Conservation (phyloP, 441 rosid genomes). For the Gossypium laxum region DNA sequence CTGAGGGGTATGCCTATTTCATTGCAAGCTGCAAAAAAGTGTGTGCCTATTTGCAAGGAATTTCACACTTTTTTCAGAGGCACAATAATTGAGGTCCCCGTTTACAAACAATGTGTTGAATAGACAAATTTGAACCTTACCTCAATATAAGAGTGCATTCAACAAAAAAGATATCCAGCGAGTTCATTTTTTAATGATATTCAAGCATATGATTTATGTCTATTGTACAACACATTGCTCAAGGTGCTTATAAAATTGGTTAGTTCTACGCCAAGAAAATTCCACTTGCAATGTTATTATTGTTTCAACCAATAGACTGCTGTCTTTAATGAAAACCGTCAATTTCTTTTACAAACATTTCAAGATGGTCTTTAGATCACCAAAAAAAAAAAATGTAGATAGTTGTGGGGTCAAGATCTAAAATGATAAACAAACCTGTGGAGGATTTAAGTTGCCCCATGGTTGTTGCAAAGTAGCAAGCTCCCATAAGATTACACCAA, state of each 20-base stretch:
- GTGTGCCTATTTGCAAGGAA: neutral
- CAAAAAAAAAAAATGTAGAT: neutral
- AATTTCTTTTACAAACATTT: neutral
- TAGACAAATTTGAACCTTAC: neutral
- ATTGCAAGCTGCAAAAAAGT: neutral
- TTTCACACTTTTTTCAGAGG: neutral
- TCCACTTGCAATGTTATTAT: neutral
- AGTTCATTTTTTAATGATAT: neutral
- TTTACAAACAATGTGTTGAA: neutral
- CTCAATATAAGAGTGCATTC: neutral
- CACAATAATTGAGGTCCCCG: neutral
- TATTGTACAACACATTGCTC: neutral
- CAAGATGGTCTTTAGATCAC: neutral
- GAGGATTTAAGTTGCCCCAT: slow-evolving; percentile 85
- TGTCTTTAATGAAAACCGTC: neutral
- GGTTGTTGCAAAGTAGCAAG: slow-evolving; percentile 90
- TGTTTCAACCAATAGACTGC: neutral
- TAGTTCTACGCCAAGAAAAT: neutral
- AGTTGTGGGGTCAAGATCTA: neutral
- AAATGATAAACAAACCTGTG: slow-evolving; percentile 57
- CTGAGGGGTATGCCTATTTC: neutral
- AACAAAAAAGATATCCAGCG: neutral
- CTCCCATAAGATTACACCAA: slow-evolving; percentile 96
- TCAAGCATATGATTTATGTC: neutral
- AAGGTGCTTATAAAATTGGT: neutral